These are phyloP conservation scores for Karstenula rhodostoma DNA, from an alignment of 2,329 filamentous ascomycete genomes.

Conservation along the genomic window DNA sequence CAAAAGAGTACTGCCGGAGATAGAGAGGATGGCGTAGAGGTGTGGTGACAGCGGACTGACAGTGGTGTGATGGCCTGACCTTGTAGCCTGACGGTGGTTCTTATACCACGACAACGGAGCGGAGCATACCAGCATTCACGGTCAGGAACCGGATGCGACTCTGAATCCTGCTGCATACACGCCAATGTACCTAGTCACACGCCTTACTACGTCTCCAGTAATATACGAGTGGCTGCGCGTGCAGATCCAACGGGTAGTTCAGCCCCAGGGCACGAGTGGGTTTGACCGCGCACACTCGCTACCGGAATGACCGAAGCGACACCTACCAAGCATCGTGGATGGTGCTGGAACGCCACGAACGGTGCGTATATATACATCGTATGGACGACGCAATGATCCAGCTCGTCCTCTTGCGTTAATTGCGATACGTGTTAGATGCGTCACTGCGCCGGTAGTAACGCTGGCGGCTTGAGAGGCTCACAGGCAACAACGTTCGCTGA, in stretches of 20 bases:
- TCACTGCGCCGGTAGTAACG: constrained; percentile 12
- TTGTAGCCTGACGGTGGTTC: constrained; percentile 29
- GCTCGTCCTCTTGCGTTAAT: constrained; percentile 13
- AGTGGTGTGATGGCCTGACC: constrained; percentile 19
- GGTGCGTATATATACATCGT: constrained; percentile 11
- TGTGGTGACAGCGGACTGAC: constrained; percentile 16
- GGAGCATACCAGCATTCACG: constrained; percentile 20
- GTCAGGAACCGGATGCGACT: constrained; percentile 18
- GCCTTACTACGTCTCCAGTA: constrained; percentile 30
- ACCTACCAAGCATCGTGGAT: constrained; percentile 22
- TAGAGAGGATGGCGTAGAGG: constrained; percentile 13
- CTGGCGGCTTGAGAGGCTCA: constrained; percentile 30
- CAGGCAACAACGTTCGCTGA: constrained; percentile 43
- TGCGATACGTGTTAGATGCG: constrained; percentile 25
- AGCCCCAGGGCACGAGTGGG: constrained; percentile 26
- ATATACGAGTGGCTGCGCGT: constrained; percentile 33
- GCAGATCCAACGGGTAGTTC: constrained; percentile 19
- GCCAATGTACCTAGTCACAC: constrained; percentile 30
- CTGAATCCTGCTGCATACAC: constrained; percentile 33
- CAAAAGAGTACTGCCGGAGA: constrained; percentile 2
- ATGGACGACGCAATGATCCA: constrained; percentile 5
- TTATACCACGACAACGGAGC: constrained; percentile 34
- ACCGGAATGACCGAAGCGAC: constrained; percentile 26
- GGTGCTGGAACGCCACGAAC: constrained; percentile 14
- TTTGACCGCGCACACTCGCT: constrained; percentile 31